Conservation (phyloP, 352 stramenopile species). For the Phytophthora pistaciae region DNA sequence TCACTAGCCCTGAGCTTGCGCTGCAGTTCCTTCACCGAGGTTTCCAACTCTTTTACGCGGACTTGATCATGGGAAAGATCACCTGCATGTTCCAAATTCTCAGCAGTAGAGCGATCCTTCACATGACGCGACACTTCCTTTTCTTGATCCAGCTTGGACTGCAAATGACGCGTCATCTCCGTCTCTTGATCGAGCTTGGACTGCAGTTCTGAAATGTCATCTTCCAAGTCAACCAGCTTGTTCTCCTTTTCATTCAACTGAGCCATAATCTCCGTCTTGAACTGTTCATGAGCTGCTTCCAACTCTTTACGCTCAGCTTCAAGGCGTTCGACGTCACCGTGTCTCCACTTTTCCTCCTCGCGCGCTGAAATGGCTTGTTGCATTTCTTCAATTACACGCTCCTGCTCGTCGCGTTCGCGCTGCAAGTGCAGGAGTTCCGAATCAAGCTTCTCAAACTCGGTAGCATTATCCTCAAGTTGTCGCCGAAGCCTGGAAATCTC, state of each 20-base stretch:
- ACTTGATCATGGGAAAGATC: constrained; percentile 11
- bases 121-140: not conserved
- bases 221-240: constrained; percentile 45
- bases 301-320: constrained; percentile 42
- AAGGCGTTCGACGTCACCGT: constrained; percentile 30
- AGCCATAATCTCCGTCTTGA: constrained; percentile 39
- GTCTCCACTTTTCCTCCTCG: constrained; percentile 38
- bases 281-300: constrained; percentile 44
- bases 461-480: constrained; percentile 35
- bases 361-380: constrained; percentile 46
- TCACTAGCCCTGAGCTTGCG: not conserved
- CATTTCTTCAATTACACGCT: constrained; percentile 46
- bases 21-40: not conserved
- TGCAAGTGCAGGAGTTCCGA: constrained; percentile 46
- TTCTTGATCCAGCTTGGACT: constrained; percentile 40
- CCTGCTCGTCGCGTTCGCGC: constrained; percentile 61
- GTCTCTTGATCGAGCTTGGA: constrained; percentile 31
- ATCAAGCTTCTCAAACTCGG: constrained; percentile 36
- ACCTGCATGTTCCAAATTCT: constrained; percentile 37
- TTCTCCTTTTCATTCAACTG: constrained; percentile 47
- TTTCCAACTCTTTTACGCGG: constrained; percentile 18
- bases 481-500: constrained; percentile 34
- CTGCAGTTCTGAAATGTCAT: constrained; percentile 69
- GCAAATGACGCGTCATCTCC: constrained; percentile 10
- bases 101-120: constrained; percentile 43